Evolutionary conservation across 2,329 filamentous ascomycete species (phyloP).

Genomic region (Nannizzia gypsea): DNA sequence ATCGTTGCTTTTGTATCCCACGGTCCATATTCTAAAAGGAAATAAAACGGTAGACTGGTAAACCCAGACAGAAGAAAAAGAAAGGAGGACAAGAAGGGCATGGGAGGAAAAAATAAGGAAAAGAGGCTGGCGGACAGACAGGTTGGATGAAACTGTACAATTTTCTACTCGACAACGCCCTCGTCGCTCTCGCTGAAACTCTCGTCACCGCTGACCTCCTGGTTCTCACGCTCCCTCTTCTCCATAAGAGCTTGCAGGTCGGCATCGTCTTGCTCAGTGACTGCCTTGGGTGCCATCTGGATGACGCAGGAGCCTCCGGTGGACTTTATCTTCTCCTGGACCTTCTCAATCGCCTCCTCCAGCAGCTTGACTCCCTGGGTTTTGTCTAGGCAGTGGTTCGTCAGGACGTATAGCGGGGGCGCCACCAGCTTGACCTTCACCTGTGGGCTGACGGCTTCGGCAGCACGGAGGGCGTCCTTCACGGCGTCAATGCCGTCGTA

Average conservation of each 20-base stretch:
- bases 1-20: neutral
- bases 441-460: conserved; percentile 88
- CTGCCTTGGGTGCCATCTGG: conserved; percentile 98
- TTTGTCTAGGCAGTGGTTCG: conserved; percentile 93
- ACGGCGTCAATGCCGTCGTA: conserved; percentile 98
- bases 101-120: neutral
- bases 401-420: conserved; percentile 90
- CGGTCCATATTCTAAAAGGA: conserved; percentile 2
- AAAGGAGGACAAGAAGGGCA: neutral
- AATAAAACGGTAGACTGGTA: neutral
- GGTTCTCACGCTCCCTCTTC: conserved; percentile 95
- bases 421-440: conserved; percentile 99
- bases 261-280: conserved; percentile 96
- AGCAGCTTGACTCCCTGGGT: conserved; percentile 67
- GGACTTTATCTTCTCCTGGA: conserved; percentile 65
- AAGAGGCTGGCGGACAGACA: neutral
- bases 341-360: conserved; percentile 80
- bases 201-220: conserved; percentile 95
- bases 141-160: neutral
- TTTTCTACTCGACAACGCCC: conserved; percentile 44
- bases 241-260: conserved; percentile 97
- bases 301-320: conserved; percentile 71
- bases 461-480: conserved; percentile 80
- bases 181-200: conserved; percentile 93
- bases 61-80: neutral